Percentiles rank a stretch among this genome's conserved stretches.
These are phyloP conservation scores for Pleoardoris graminearum DNA, from an alignment of 2,329 filamentous ascomycete genomes.

Conservation along the genomic window DNA sequence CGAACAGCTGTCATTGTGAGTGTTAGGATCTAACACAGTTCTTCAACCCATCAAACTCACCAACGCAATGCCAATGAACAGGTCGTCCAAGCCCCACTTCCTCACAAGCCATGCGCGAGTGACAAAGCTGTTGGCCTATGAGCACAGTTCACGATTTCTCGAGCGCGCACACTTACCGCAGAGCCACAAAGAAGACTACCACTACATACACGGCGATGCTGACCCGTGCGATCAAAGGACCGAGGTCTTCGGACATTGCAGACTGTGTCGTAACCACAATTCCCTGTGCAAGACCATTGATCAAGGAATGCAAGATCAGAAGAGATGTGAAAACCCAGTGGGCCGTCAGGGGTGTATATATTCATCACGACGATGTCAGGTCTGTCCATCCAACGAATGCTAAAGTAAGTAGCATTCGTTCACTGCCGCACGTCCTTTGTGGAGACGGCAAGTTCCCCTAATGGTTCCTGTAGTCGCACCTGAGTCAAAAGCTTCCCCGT, in stretches of 20 bases:
- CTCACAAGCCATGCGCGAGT: slow-evolving; percentile 30
- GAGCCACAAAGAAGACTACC: slow-evolving; percentile 26
- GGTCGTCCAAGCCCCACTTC: slow-evolving; percentile 31
- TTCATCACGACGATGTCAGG: not conserved
- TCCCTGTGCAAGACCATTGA: not conserved
- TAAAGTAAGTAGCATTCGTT: not conserved
- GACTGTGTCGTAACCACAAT: not conserved
- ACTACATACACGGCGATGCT: slow-evolving; percentile 26
- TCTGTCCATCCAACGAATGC: not conserved
- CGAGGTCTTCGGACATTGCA: slow-evolving; percentile 20
- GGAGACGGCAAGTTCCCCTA: not conserved
- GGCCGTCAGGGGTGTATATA: not conserved
- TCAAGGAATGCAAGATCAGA: not conserved
- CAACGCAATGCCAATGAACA: slow-evolving; percentile 31
- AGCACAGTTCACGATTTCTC: slow-evolving; percentile 3
- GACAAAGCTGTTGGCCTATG: slow-evolving; percentile 20
- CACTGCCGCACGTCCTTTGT: not conserved
- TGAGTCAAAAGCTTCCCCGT: not conserved
- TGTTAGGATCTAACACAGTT: not conserved
- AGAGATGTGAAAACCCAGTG: not conserved
- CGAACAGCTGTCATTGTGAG: slow-evolving; percentile 19
- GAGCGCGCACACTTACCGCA: slow-evolving; percentile 21
- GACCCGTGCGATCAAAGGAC: slow-evolving; percentile 28
- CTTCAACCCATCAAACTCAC: not conserved
- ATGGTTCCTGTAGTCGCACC: not conserved